Evolutionary conservation across 805 yeast genomes (phyloP).

Genomic region (Metschnikowia bowlesiae): DNA sequence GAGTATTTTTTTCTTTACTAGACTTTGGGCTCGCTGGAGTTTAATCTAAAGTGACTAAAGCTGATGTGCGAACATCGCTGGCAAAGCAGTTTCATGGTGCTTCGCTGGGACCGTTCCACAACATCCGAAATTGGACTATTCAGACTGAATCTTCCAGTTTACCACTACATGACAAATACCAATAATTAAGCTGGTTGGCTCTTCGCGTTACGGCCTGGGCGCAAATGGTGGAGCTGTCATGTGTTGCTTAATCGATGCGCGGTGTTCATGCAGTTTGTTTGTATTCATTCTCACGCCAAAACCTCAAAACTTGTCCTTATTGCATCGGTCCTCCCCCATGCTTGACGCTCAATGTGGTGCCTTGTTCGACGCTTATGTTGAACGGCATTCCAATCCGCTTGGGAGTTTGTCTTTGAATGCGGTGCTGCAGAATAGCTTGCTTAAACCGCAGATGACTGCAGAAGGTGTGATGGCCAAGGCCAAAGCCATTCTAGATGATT

Average conservation of each 20-base stretch:
- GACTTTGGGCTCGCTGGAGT: too few relatives aligned
- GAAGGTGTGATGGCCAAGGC: constrained; percentile 1
- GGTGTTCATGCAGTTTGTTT: constrained; percentile 5
- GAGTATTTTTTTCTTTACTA: too few relatives aligned
- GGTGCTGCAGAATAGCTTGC: background rate
- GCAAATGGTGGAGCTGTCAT: background rate
- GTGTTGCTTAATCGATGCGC: background rate
- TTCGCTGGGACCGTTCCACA: too few relatives aligned
- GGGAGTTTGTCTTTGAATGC: constrained; percentile 1
- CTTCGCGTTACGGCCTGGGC: too few relatives aligned
- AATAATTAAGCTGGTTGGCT: too few relatives aligned
- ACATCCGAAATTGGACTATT: too few relatives aligned
- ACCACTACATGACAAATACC: too few relatives aligned
- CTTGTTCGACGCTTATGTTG: constrained; percentile 3
- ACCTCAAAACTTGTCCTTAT: background rate
- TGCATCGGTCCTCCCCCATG: background rate
- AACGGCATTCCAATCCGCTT: constrained; percentile 4
- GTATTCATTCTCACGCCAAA: constrained; percentile 1
- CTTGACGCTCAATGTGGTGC: constrained; percentile 2
- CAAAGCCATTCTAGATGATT: background rate
- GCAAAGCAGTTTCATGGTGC: too few relatives aligned
- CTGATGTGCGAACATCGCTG: too few relatives aligned
- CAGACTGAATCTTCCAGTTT: too few relatives aligned
- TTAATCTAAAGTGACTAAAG: too few relatives aligned
- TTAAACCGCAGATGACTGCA: background rate